Evolutionary conservation across 352 stramenopile genomes (phyloP), one percentile per base, ranked within the genome.

Genomic region (Phytophthora litchii): DNA sequence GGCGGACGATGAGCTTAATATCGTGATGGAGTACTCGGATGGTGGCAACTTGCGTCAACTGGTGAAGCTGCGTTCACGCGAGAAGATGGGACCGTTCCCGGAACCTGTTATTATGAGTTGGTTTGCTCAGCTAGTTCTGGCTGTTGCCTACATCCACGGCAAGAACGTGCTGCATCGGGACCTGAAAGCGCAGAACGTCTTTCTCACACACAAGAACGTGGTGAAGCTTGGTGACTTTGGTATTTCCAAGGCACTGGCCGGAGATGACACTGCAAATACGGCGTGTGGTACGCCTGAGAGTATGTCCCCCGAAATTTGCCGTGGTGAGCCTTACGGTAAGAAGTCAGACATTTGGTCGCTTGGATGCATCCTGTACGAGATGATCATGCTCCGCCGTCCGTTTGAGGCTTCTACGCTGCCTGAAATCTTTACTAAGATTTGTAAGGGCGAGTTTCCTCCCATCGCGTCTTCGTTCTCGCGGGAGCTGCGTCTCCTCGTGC

Each of bases 321-420:
- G 85, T 14, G 86, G 87, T 25, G 83, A 95, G 43, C 85, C 83
- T 23, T 96, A 96, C 60, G 87, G 86, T 27, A 94, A 94, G 40
- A 95, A 96, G 64, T 94, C 83, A 25, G 88, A 96, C 53, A 93
- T 96, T 57, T 96, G 88, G 88, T 93, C 86, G 38, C 81, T 96
- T 13, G 88, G 88, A 13, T 96, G 88, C 60, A 90, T 96, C 19
- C 40, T 96, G 54, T 96, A 96, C 67, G 88, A 96, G 54, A 92
- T 95, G 84, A 89, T 91, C 61, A 95, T 94, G 83, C 72, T 94
- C 41, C 80, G 82, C 44, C 81, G 86, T 16, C 84, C 88, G 10
- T 96, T 96, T 48, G 85, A 96, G 55, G 86, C 83, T 14, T 83
- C 79, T 11, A 95, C 78, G 29, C 57, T 95, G 25, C 80, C 76